phyloP scores from a whole-genome alignment of 2,329 filamentous ascomycete genomes.

The Monilinia vaccinii-corymbosi region DNA sequence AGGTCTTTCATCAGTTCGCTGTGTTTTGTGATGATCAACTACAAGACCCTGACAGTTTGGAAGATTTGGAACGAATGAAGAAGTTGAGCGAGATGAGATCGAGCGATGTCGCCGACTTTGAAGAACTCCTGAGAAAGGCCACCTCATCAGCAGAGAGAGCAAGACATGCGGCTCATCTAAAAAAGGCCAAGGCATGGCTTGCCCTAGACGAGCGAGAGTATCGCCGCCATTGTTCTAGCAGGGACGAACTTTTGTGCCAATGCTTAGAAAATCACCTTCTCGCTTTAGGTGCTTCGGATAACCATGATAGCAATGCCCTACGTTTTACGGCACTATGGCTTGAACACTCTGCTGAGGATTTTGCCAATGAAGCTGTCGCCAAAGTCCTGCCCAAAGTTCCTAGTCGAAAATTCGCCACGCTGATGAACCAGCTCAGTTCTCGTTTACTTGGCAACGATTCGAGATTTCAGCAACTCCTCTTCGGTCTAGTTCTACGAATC shows the following conservation, averaged over 20 bases:
- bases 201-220: slow-evolving; percentile 86
- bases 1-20: slow-evolving; percentile 92
- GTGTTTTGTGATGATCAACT: slow-evolving; percentile 92
- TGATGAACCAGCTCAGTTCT: slow-evolving; percentile 97
- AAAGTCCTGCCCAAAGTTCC: slow-evolving; percentile 65
- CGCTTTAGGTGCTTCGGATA: slow-evolving; percentile 74
- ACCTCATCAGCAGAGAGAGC: slow-evolving; percentile 41
- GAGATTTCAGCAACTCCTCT: slow-evolving; percentile 68
- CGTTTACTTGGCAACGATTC: slow-evolving; percentile 63
- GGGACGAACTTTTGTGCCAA: slow-evolving; percentile 75
- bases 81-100: slow-evolving; percentile 72
- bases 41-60: slow-evolving; percentile 72
- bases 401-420: slow-evolving; percentile 79
- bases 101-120: slow-evolving; percentile 68
- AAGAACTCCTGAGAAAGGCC: slow-evolving; percentile 41
- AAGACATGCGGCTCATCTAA: slow-evolving; percentile 50
- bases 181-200: slow-evolving; percentile 78
- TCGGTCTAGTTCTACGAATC: slow-evolving; percentile 67
- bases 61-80: slow-evolving; percentile 74
- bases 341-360: slow-evolving; percentile 66
- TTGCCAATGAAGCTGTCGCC: slow-evolving; percentile 68
- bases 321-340: slow-evolving; percentile 94
- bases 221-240: slow-evolving; percentile 63
- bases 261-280: slow-evolving; percentile 91
- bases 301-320: slow-evolving; percentile 80